phyloP scores from a whole-genome alignment of 2,329 filamentous ascomycete species.

The Alternaria sp. region DNA sequence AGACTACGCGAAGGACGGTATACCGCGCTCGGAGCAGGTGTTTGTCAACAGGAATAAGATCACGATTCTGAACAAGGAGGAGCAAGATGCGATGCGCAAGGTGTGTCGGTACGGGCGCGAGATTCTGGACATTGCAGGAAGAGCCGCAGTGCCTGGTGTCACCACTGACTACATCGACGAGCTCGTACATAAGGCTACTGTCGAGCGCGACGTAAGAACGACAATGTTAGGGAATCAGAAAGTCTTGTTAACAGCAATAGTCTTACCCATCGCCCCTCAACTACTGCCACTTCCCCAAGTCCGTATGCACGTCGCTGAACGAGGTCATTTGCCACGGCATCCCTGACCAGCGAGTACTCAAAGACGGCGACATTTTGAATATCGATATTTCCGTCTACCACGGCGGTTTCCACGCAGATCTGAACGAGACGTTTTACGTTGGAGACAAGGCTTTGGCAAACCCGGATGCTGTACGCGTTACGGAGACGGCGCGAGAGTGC shows the following conservation, averaged over 20 bases:
- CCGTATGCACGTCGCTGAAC: slow-evolving; percentile 93
- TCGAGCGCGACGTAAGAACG: slow-evolving; percentile 82
- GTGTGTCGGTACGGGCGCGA: slow-evolving; percentile 87
- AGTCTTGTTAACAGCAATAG: slow-evolving; percentile 55
- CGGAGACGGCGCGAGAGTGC: slow-evolving; percentile 88
- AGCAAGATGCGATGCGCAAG: slow-evolving; percentile 89
- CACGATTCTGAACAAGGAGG: slow-evolving; percentile 78
- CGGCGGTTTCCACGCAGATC: slow-evolving; percentile 90
- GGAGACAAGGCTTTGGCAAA: slow-evolving; percentile 85
- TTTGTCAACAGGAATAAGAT: slow-evolving; percentile 79
- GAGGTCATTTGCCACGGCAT: slow-evolving; percentile 99
- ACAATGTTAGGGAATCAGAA: background rate
- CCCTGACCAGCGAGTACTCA: slow-evolving; percentile 82
- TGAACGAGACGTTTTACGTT: slow-evolving; percentile 99
- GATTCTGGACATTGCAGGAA: slow-evolving; percentile 88
- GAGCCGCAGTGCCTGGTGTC: slow-evolving; percentile 83
- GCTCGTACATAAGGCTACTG: slow-evolving; percentile 90
- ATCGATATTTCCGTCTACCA: slow-evolving; percentile 96
- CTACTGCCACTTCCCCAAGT: slow-evolving; percentile 97
- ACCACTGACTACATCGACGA: slow-evolving; percentile 96
- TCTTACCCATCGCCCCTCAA: slow-evolving; percentile 94
- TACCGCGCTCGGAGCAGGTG: slow-evolving; percentile 68
- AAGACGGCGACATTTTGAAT: slow-evolving; percentile 96
- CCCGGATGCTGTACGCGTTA: slow-evolving; percentile 85
- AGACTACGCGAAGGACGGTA: slow-evolving; percentile 87